Base-by-base conservation (phyloP, 768 basidiomycete genomes). In the Neoboletus subvelutipes region DNA sequence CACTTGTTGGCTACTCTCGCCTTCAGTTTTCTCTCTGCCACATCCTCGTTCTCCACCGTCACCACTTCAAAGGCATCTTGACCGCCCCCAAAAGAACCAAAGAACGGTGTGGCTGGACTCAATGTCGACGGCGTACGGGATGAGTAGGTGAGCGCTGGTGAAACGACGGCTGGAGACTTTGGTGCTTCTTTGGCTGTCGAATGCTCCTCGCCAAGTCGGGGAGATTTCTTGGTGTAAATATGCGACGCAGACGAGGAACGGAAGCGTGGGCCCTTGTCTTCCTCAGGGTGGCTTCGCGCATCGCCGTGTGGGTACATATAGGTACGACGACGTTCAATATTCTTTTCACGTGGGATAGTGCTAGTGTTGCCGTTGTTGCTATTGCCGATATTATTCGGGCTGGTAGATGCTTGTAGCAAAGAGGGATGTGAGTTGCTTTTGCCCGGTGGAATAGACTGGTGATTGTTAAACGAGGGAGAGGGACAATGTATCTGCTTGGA, bases 61-160 rank as follows among this genome's bases (percentile, higher is more conserved):
- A 63, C 41, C 31, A 56, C 60, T 20, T 71, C 73, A 57, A 74
- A 77, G 24, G 52, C 58, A 26, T 75, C 76, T 50, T 69, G 64
- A 31, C 60, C 57, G 22, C 67, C 54, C 20, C 47, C 48, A 65
- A 88, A 87, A 9, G 83, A 81, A 28, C 82, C 81, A 71, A 87
- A 84, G 73, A 87, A 88, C 12, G 86, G 86, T 12, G 86, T 88
- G 12, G 85, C 80, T 18, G 87, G 87, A 65, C 87, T 88, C 53
- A 87, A 76, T 29, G 84, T 86, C 39, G 84, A 82, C 17, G 85
- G 82, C 28, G 86, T 84, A 43, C 77, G 75, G 22, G 79, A 83
- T n/a, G 84, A 83, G 64, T 84, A 88, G 17, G 84, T 88, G 56
- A 88, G 76, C 9, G 86, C 80, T 11, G 87, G 87, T 5, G 87